These are phyloP conservation scores for Aureobasidium sp. DNA, from an alignment of 2,329 filamentous ascomycete genomes.

Conservation along the genomic window DNA sequence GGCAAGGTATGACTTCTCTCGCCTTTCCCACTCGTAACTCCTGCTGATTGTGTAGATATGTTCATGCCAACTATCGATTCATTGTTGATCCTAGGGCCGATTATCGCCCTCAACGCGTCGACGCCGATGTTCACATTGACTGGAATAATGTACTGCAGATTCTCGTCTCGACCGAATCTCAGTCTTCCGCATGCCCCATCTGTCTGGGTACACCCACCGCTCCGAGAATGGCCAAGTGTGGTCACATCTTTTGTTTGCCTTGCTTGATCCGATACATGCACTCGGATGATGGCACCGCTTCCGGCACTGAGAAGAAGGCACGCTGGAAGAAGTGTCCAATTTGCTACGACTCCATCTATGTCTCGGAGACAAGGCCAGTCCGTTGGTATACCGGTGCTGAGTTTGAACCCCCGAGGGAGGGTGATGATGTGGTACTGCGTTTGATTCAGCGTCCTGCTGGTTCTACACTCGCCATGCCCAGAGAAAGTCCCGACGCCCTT, in stretches of 20 bases:
- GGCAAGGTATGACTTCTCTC: slow-evolving; percentile 52
- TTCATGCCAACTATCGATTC: slow-evolving; percentile 97
- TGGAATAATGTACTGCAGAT: slow-evolving; percentile 90
- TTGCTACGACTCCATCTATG: slow-evolving; percentile 86
- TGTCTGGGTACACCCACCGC: slow-evolving; percentile 89
- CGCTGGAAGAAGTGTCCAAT: slow-evolving; percentile 95
- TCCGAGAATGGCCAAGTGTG: slow-evolving; percentile 92
- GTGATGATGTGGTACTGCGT: slow-evolving; percentile 81
- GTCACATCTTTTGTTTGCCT: slow-evolving; percentile 91
- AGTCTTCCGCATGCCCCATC: slow-evolving; percentile 84
- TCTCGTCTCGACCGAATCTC: slow-evolving; percentile 80
- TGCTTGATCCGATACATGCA: slow-evolving; percentile 96
- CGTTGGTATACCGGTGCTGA: slow-evolving; percentile 89
- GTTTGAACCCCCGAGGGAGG: slow-evolving; percentile 67
- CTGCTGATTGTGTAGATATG: slow-evolving; percentile 48
- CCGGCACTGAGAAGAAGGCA: slow-evolving; percentile 56
- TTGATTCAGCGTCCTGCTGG: slow-evolving; percentile 72
- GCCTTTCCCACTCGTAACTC: not conserved
- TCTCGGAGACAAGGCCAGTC: slow-evolving; percentile 82
- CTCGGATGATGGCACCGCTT: slow-evolving; percentile 59
- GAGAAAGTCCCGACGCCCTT: slow-evolving; percentile 67
- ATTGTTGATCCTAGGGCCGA: slow-evolving; percentile 76
- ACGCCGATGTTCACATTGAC: slow-evolving; percentile 82
- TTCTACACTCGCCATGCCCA: slow-evolving; percentile 79
- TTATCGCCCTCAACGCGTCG: slow-evolving; percentile 71